phyloP scores from a whole-genome alignment of 2,329 filamentous ascomycete genomes.

The Cadophora luteo-olivacea region DNA sequence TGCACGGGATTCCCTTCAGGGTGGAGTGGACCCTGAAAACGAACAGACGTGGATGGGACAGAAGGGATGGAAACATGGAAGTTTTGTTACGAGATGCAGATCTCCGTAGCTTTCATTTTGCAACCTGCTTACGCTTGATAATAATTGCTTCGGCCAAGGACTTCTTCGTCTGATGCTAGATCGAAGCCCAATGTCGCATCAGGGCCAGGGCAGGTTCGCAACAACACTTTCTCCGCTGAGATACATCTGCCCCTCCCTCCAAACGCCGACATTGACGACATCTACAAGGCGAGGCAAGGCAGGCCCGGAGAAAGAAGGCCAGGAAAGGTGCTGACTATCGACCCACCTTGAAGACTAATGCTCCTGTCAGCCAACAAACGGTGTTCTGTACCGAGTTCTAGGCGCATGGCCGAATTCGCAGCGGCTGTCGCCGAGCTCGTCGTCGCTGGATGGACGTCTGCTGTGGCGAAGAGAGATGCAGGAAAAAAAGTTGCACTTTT shows the following conservation, averaged over 20 bases:
- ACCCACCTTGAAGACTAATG: constrained; percentile 2
- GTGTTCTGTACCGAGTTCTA: not conserved
- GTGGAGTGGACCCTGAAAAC: not conserved
- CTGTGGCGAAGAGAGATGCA: not conserved
- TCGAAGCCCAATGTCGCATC: not conserved
- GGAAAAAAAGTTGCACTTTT: constrained; percentile 3
- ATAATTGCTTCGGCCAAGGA: not conserved
- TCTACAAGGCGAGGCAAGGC: not conserved
- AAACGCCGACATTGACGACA: constrained; percentile 14
- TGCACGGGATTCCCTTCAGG: not conserved
- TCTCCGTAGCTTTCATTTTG: not conserved
- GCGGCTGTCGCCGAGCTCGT: constrained; percentile 4
- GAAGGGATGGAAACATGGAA: not conserved
- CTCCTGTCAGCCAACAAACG: constrained; percentile 10
- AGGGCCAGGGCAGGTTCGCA: not conserved
- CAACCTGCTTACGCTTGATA: not conserved
- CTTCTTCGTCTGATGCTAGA: not conserved
- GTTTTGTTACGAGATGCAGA: not conserved
- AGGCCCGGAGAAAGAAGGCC: not conserved
- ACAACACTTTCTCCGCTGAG: constrained; percentile 11
- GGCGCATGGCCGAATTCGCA: constrained; percentile 11
- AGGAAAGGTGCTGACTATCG: not conserved
- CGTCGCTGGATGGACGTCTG: not conserved
- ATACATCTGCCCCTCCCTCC: not conserved
- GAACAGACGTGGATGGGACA: not conserved